Conservation (phyloP, 805 yeast species). For the Ogataea kodamae region DNA sequence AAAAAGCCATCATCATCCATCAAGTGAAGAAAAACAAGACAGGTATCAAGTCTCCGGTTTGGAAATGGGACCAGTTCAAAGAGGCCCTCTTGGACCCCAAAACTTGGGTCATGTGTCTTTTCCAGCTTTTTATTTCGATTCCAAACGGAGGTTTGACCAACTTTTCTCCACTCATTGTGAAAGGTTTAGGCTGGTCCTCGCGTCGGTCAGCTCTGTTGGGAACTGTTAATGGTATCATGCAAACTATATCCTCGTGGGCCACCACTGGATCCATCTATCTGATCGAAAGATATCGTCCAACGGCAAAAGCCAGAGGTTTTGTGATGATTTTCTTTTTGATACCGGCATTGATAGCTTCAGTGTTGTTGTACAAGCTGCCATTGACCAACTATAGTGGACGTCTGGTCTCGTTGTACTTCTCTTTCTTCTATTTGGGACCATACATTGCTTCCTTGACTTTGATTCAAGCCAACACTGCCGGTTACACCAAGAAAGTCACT, state of each 20-base stretch:
- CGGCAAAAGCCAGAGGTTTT: conserved; percentile 30
- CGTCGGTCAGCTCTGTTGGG: conserved; percentile 33
- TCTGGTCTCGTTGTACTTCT: conserved; percentile 21
- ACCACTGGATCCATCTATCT: conserved; percentile 42
- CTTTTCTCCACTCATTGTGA: conserved; percentile 39
- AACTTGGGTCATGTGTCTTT: conserved; percentile 47
- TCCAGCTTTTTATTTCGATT: conserved; percentile 42
- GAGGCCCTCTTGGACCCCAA: conserved; percentile 54
- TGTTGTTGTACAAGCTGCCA: conserved; percentile 32
- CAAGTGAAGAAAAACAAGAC: conserved; percentile 57
- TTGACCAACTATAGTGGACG: conserved; percentile 24
- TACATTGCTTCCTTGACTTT: conserved; percentile 32
- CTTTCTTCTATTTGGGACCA: conserved; percentile 29
- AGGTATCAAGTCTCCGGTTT: conserved; percentile 53
- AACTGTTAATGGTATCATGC: conserved; percentile 35
- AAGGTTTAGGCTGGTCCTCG: conserved; percentile 29
- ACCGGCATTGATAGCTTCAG: conserved; percentile 26
- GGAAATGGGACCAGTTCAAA: conserved; percentile 52
- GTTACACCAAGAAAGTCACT: conserved; percentile 68
- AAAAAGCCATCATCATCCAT: conserved; percentile 46
- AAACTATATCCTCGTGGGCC: conserved; percentile 27
- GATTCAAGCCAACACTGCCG: conserved; percentile 55
- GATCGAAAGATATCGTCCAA: conserved; percentile 45
- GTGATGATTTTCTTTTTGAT: conserved; percentile 29
- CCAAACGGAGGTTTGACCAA: conserved; percentile 60